Evolutionary conservation across 176 grass and related monocot genomes (phyloP).

Genomic region (Olyra latifolia): DNA sequence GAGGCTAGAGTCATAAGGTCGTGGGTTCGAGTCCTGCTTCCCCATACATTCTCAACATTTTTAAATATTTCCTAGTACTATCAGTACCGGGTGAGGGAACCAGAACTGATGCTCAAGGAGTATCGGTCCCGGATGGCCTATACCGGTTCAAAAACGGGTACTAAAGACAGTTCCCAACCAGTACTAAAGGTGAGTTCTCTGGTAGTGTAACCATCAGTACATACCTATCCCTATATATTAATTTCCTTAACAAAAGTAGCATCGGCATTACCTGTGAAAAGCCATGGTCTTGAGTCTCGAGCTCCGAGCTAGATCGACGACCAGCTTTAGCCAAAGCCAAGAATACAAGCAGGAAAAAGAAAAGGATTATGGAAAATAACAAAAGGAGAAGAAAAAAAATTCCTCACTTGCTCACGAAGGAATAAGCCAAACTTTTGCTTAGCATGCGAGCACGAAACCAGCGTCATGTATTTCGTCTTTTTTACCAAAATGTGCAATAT

Average conservation of each 20-base stretch:
- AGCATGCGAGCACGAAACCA: conserved; percentile 29
- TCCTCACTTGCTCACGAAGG: conserved; percentile 54
- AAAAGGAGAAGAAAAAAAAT: conserved; percentile 18
- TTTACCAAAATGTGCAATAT: conserved; percentile 3
- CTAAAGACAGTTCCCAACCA: too few species aligned
- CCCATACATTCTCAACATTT: too few species aligned
- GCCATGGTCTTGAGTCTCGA: conserved; percentile 39
- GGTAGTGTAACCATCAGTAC: conserved; percentile 10
- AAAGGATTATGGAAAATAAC: background rate
- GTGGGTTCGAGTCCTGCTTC: too few species aligned
- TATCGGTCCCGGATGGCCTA: too few species aligned
- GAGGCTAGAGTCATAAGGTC: too few species aligned
- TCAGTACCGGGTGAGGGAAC: too few species aligned
- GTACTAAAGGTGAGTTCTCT: too few species aligned
- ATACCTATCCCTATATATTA: background rate
- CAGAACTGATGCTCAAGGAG: too few species aligned
- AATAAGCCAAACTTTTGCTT: conserved; percentile 38
- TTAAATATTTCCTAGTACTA: too few species aligned
- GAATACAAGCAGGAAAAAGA: conserved; percentile 39
- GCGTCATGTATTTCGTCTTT: conserved; percentile 27
- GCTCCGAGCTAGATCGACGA: conserved; percentile 57
- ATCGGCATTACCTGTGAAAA: conserved; percentile 38
- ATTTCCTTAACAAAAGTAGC: conserved; percentile 44
- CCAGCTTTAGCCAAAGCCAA: conserved; percentile 52
- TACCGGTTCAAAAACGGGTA: too few species aligned